These are phyloP conservation scores for Trametes sp. DNA, from an alignment of 1,284 basidiomycete genomes.

Conservation along the genomic window DNA sequence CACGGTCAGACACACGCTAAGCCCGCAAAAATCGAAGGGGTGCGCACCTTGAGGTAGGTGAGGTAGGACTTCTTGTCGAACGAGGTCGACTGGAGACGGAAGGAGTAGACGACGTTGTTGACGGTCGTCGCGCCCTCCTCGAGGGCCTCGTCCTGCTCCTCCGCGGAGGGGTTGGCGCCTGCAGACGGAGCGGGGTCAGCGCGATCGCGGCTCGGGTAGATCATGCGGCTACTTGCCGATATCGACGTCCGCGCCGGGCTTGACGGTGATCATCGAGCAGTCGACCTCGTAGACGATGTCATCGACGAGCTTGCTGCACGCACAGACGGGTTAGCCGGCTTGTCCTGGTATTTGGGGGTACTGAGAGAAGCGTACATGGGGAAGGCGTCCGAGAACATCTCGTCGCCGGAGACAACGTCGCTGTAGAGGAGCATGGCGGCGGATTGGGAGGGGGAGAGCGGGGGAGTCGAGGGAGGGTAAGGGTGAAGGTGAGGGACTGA, in stretches of 20 bases:
- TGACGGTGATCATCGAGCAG: conserved; percentile 79
- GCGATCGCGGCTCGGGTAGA: conserved; percentile 27
- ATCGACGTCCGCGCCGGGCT: conserved; percentile 85
- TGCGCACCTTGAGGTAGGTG: conserved; percentile 82
- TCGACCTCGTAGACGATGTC: conserved; percentile 93
- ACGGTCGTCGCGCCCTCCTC: conserved; percentile 82
- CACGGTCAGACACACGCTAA: not conserved
- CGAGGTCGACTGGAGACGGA: conserved; percentile 84
- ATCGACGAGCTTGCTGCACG: conserved; percentile 79
- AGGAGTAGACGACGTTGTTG: conserved; percentile 95
- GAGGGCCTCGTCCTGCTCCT: conserved; percentile 86
- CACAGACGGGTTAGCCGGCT: conserved; percentile 21
- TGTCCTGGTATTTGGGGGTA: not conserved
- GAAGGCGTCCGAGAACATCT: conserved; percentile 97
- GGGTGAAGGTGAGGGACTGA: conserved; percentile 38
- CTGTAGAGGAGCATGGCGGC: conserved; percentile 78
- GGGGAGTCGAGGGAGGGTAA: conserved; percentile 27
- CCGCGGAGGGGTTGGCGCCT: conserved; percentile 93
- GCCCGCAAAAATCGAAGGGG: not conserved
- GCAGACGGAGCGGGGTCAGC: conserved; percentile 21
- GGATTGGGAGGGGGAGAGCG: conserved; percentile 29
- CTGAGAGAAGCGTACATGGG: conserved; percentile 62
- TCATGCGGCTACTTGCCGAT: conserved; percentile 70
- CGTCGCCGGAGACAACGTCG: conserved; percentile 84
- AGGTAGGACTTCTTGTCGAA: conserved; percentile 97